phyloP scores from a whole-genome alignment of 768 basidiomycete species.

The Auricularia auricula-judae region DNA sequence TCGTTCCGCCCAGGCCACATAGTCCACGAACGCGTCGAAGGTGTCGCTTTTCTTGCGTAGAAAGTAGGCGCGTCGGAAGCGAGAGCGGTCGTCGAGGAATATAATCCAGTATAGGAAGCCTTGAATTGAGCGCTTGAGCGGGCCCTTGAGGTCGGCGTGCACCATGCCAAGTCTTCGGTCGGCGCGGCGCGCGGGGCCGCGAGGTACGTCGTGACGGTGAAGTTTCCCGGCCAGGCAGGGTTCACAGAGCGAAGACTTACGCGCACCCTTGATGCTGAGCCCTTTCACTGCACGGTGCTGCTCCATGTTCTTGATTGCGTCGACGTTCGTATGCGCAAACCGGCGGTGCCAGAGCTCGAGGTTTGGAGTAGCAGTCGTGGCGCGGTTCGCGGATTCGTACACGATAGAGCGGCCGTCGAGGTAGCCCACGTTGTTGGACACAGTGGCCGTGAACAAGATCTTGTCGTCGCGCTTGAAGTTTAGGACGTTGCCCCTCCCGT shows the following conservation, averaged over 20 bases:
- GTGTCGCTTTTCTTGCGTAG: not conserved
- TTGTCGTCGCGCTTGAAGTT: not conserved
- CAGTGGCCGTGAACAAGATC: conserved; percentile 8
- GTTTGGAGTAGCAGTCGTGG: not conserved
- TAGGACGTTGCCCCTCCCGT: conserved; percentile 1
- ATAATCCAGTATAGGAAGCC: not conserved
- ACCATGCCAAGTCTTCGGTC: conserved; percentile 12
- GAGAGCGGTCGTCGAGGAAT: not conserved
- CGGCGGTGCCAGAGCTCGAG: conserved; percentile 17
- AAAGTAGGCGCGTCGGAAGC: not conserved
- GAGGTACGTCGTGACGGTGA: conserved; percentile 20
- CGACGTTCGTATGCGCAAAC: conserved; percentile 17
- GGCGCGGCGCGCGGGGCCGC: conserved; percentile 16
- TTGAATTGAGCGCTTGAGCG: not conserved
- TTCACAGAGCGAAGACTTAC: conserved; percentile 16
- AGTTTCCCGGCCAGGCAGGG: conserved; percentile 27
- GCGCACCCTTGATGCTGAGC: conserved; percentile 12
- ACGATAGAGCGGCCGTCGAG: not conserved
- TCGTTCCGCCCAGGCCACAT: not conserved
- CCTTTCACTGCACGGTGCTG: conserved; percentile 15
- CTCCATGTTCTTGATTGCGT: conserved; percentile 11
- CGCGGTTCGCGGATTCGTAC: not conserved
- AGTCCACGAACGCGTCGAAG: not conserved
- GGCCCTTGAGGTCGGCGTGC: conserved; percentile 10
- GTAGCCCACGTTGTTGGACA: conserved; percentile 5